Evolutionary conservation across 768 basidiomycete species (phyloP).

Genomic region (Mycena galopus): DNA sequence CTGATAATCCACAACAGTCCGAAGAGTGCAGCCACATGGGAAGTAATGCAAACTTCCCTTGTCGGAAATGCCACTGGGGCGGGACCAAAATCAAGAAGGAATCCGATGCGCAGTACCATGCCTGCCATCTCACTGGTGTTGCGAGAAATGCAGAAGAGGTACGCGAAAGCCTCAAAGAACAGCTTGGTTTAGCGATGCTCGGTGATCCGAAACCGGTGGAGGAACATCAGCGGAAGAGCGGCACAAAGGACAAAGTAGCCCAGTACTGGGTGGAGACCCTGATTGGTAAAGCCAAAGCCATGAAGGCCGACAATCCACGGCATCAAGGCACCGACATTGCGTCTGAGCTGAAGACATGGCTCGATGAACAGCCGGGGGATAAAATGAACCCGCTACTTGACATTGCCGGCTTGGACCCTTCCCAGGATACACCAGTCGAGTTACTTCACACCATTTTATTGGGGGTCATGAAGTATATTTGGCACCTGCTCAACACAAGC

Average conservation of each 20-base stretch:
- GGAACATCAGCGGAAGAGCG: not conserved
- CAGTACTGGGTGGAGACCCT: conserved; percentile 24
- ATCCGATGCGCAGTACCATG: conserved; percentile 23
- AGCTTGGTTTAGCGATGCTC: not conserved
- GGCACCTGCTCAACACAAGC: conserved; percentile 16
- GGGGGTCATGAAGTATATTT: conserved; percentile 47
- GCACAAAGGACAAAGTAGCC: conserved; percentile 19
- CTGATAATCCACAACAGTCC: conserved; percentile 39
- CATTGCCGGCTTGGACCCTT: not conserved
- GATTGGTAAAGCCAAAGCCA: not conserved
- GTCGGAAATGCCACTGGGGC: conserved; percentile 32
- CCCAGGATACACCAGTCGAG: not conserved
- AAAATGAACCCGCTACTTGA: not conserved
- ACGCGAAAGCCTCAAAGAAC: not conserved
- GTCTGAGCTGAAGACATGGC: conserved; percentile 35
- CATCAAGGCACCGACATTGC: not conserved
- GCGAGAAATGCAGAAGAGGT: conserved; percentile 5
- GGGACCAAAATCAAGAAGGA: conserved; percentile 16
- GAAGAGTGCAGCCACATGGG: conserved; percentile 35
- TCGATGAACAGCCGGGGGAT: not conserved
- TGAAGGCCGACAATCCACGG: not conserved
- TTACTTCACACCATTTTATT: not conserved
- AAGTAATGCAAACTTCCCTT: conserved; percentile 24
- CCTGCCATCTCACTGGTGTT: conserved; percentile 12
- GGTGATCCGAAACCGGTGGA: not conserved